Evolutionary conservation across 345 rosid species (phyloP), one percentile per base, ranked within the genome.

Genomic region (Brassica rapa): DNA sequence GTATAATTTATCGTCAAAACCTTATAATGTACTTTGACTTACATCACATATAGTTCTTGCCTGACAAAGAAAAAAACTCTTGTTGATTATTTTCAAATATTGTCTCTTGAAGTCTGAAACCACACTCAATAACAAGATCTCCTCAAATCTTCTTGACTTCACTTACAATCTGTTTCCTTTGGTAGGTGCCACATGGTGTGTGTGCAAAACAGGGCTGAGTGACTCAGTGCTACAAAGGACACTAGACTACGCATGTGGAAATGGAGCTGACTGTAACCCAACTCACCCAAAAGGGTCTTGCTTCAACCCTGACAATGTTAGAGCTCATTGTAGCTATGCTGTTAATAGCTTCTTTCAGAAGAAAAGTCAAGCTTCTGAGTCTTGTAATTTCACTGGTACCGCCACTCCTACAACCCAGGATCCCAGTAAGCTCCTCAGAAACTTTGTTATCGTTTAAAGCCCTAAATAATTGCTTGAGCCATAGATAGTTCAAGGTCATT

Each of bases 211-310:
- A 0, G 88, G 85, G 4, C 30, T 79, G 74, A 33, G 84, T 62
- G 92, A 90, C 46, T 5, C 88, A n/a, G 85, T 15, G 27, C 82
- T 93, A 51, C 99, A 95, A 75, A 90, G 76, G 84, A 81, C 98
- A 23, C 39, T 95, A 77, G 99, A 95, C 86, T 95, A 89, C 76
- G 98, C 99, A 0, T 95, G 99, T 81, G 97, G 99, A 57, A 91
- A 90, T 71, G 99, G 99, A 15, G 98, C 99, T 12, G 99, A 95
- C 76, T 95, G 99, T 77, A 70, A 33, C 77, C 96, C 96, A 33
- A 71, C 82, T 72, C 89, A 85, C 69, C 67, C 82, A 37, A 88
- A 74, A 35, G 94, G 90, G 1, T 71, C 83, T 43, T 95, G 99
- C 57, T 95, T 71, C 74, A 78, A 79, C 62, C 98, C 99, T 55